Base-by-base conservation (phyloP, 31 red algal species). In the Pterothamnion heteromorphum region DNA sequence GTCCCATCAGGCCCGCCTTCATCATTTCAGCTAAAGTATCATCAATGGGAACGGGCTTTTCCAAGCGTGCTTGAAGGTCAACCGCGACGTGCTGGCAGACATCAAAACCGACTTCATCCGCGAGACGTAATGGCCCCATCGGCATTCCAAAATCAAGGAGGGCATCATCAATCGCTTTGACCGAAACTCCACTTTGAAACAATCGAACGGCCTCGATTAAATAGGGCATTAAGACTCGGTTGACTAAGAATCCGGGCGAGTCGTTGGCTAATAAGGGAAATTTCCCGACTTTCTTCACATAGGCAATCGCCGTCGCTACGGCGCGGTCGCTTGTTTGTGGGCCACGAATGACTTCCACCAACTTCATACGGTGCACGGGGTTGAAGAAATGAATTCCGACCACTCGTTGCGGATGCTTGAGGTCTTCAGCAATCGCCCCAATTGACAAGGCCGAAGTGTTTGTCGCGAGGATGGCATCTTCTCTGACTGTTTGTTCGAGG, bases 401-500 rank as follows among this genome's bases (percentile, higher is more conserved):
- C 57, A 99, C 89, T 0, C 98, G 95, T 32, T 95, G 96, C 80
- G 93, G 89, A 43, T 41, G 92, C 27, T 94, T 91, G 18, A 92
- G 95, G 18, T 92, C 43, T 3, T 94, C 93, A 26, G 93, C 92
- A 9, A 64, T 18, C 51, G 9, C 51, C n/a, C 14, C n/a, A 81
- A 99, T 97, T 90, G 96, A 95, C 33, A 99, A 89, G 0, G 98
- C 96, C 22, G 93, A 95, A 36, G 98, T 99, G 91, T 99, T 99
- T 21, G 98, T 97, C 20, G 96, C 96, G 21, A 99, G 92, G 57
- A 99, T 95, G 86, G 96, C 97, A 37, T 96, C 43, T 23, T 93
- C 43, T 9, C 44, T 88, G 41, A 93, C 93, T 74, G 74, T 81
- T 18, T 83, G 35, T 74, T 92, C 94, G 9, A 99, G 91, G 0